Base-by-base conservation (phyloP, 345 rosid species). In the Eutrema japonicum region DNA sequence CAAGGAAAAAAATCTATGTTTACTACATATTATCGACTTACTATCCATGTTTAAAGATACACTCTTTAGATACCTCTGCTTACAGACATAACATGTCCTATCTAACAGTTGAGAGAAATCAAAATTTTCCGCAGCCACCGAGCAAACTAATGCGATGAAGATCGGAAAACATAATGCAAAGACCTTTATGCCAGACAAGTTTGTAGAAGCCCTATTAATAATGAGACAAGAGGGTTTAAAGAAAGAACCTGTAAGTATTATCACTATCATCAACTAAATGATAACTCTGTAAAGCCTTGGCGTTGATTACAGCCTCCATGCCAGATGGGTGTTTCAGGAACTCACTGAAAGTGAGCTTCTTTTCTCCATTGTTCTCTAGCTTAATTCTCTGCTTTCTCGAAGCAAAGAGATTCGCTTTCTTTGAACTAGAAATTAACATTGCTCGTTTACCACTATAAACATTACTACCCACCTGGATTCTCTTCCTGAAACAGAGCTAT, bases 311-410 rank as follows among this genome's bases (percentile, higher is more conserved):
- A 47, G 94, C 87, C 71, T 88, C 72, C 77, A 86, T 77, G 8
- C 96, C 97, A 41, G 85, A 83, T 33, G 94, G 91, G 22, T 89
- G 91, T 45, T 74, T 83, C 69, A 92, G 46, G 60, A 92, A 92
- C 32, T 86, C 88, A 62, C 81, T 73, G 37, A 89, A 80, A 56
- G 84, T 83, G 33, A 77, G 83, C 36, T 70, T 30, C 52, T 82
- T 74, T 51, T 56, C 74, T 41, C 7, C 62, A 57, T 57, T 75
- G 67, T 51, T 76, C 52, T 90, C 85, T 68, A 92, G 69, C 58
- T 81, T 62, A 46, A 88, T 81, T 33, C 84, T 86, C 76, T 85
- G 86, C 45, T 73, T 88, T 67, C 76, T 86, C 10, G 88, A 79
- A 63, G 96, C 96, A 37, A 79, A 81, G 65, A 92, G 75, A 71